phyloP scores from a whole-genome alignment of 2,329 filamentous ascomycete species.

The Epichloe sp. region DNA sequence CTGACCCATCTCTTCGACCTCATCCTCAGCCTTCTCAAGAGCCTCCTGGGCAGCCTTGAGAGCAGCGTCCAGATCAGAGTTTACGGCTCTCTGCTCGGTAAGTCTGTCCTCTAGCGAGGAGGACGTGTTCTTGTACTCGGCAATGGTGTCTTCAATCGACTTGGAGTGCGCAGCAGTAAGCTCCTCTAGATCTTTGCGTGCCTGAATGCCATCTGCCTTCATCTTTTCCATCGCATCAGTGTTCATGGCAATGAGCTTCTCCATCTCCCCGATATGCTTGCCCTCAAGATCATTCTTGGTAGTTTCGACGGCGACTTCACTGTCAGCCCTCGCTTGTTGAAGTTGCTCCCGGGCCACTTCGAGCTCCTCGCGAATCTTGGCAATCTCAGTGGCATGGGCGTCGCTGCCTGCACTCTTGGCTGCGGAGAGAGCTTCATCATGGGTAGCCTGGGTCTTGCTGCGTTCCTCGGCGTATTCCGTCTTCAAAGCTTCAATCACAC shows the following conservation, averaged over 20 bases:
- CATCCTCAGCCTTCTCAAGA: slow-evolving; percentile 31
- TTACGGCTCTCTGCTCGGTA: slow-evolving; percentile 21
- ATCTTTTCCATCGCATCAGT: slow-evolving; percentile 27
- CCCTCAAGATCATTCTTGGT: slow-evolving; percentile 32
- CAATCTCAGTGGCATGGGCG: slow-evolving; percentile 19
- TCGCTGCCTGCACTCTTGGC: slow-evolving; percentile 18
- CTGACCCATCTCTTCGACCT: slow-evolving; percentile 36
- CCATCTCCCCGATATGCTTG: slow-evolving; percentile 32
- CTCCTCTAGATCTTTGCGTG: slow-evolving; percentile 31
- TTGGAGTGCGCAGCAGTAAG: slow-evolving; percentile 23
- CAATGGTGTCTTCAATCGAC: slow-evolving; percentile 27
- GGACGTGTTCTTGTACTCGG: slow-evolving; percentile 23
- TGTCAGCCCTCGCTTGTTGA: slow-evolving; percentile 29
- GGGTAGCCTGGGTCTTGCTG: slow-evolving; percentile 18
- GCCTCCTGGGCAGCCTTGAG: slow-evolving; percentile 27
- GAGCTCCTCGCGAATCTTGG: slow-evolving; percentile 17
- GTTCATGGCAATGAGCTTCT: slow-evolving; percentile 31
- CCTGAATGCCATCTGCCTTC: slow-evolving; percentile 25
- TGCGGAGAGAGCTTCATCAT: slow-evolving; percentile 18
- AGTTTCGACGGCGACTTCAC: slow-evolving; percentile 31
- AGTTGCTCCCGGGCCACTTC: slow-evolving; percentile 31
- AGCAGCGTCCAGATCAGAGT: slow-evolving; percentile 22
- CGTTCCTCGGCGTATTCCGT: slow-evolving; percentile 26
- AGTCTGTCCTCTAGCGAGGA: slow-evolving; percentile 23
- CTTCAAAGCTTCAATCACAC: slow-evolving; percentile 28